Evolutionary conservation across 192 early-diverging fungal genomes (phyloP), one percentile per base, ranked within the genome.

Genomic region (Umbelopsis sp.): DNA sequence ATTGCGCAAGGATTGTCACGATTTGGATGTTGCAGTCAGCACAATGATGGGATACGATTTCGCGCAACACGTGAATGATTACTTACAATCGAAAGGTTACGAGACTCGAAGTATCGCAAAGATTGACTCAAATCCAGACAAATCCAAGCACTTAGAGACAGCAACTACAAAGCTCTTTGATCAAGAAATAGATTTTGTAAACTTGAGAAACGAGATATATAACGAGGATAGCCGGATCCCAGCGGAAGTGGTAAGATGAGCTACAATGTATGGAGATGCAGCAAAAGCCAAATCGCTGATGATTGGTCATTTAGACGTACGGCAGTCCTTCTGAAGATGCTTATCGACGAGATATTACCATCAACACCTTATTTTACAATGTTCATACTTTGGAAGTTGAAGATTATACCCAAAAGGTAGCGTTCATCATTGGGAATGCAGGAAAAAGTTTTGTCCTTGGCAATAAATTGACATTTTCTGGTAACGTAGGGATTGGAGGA

Each of bases 281-380:
- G 45, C 23, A 48, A 41, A 72, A n/a, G 37, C 23, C 15, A 27
- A 8, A 47, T 52, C 7, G 16, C 73, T 45, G 41, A 30, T 41
- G 18, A 33, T 52, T 20, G 30, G 16, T n/a, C 15, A 64, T 37
- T 7, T 75, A 87, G 86, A 76, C 74, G 44, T 97, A 94, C 77
- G 98, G 97, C 22, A 95, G 96, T 13, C 96, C 98, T 0, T 53
- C 74, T 13, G 91, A 99, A 69, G 98, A 99, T 74, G 97, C 98
- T 7, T 77, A 87, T 53, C 90, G 98, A 0, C 86, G 98, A n/a
- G 98, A 99, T 77, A 95, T 91, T 13, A 99, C 98, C 23, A 96
- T 99, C 76, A 99, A 99, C 71, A 90, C 96, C 15, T 82, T 99
- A 52, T 97, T 99, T 67, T 99, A 96, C 82, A 99, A 99, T 79